A percentile compares a stretch with the other conserved stretches of the same genome.
Evolutionary conservation across 2,329 filamentous ascomycete genomes (phyloP).

Genomic region (Phialophora chinensis): DNA sequence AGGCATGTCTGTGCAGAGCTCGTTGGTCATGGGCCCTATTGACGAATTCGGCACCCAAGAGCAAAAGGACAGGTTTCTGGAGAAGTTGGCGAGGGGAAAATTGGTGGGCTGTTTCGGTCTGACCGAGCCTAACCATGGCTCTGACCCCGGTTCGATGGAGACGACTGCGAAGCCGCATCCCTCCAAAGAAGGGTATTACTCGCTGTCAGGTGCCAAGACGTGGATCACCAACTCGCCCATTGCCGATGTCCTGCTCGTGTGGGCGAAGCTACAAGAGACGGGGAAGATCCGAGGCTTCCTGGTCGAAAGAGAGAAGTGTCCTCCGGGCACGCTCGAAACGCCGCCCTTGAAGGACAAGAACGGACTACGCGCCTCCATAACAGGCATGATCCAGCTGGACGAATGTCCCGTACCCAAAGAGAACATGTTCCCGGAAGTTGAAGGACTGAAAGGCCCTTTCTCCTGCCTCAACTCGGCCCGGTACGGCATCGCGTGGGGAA

Average conservation of each 20-base stretch:
- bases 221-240: conserved; percentile 97
- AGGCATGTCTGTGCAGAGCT: conserved; percentile 91
- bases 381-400: conserved; percentile 97
- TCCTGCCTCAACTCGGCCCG: conserved; percentile 92
- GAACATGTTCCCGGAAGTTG: conserved; percentile 92
- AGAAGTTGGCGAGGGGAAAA: conserved; percentile 80
- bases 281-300: conserved; percentile 95
- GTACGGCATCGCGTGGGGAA: conserved; percentile 91
- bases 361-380: conserved; percentile 88
- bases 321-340: conserved; percentile 86
- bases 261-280: conserved; percentile 89
- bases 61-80: conserved; percentile 83
- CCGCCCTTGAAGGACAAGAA: conserved; percentile 95
- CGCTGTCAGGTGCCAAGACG: conserved; percentile 82
- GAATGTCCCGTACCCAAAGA: conserved; percentile 83
- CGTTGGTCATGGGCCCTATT: conserved; percentile 91
- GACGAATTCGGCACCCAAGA: conserved; percentile 85
- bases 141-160: conserved; percentile 91
- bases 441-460: conserved; percentile 88
- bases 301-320: conserved; percentile 82
- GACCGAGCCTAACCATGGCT: conserved; percentile 92
- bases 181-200: conserved; percentile 79
- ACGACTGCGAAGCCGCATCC: conserved; percentile 83
- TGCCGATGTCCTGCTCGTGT: conserved; percentile 81
- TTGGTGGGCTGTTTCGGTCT: conserved; percentile 84